These are phyloP conservation scores for Gilbertella persicaria DNA, from an alignment of 371 early-diverging fungal species.

Conservation along the genomic window DNA sequence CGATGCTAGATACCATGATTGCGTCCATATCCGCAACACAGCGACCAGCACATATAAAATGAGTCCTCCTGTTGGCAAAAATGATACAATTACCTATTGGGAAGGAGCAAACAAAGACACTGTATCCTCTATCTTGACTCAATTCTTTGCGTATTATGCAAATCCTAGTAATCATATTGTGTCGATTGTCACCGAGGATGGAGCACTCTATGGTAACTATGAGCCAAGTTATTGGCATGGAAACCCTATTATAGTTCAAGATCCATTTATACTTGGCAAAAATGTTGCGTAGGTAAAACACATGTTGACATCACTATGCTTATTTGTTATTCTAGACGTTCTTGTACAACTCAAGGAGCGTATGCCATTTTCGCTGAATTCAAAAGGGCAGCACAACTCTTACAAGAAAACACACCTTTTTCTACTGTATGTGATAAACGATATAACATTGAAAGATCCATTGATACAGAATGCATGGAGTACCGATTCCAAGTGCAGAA, in stretches of 20 bases:
- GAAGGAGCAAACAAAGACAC: slow-evolving; percentile 47
- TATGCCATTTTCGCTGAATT: slow-evolving; percentile 12
- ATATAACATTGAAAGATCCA: neutral
- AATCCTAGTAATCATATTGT: slow-evolving; percentile 40
- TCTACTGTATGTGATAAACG: slow-evolving; percentile 3
- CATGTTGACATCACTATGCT: neutral
- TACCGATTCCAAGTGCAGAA: slow-evolving; percentile 5
- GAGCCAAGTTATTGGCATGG: slow-evolving; percentile 22
- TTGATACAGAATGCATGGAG: slow-evolving; percentile 14
- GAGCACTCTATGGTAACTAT: slow-evolving; percentile 52
- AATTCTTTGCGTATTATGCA: slow-evolving; percentile 62
- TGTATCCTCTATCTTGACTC: slow-evolving; percentile 53
- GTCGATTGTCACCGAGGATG: slow-evolving; percentile 21
- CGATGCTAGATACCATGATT: slow-evolving; percentile 26
- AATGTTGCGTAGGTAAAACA: slow-evolving; percentile 18
- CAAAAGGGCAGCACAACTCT: slow-evolving; percentile 10
- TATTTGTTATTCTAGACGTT: slow-evolving; percentile 1
- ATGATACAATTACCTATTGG: slow-evolving; percentile 19
- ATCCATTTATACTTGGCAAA: slow-evolving; percentile 23
- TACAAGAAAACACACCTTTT: slow-evolving; percentile 2
- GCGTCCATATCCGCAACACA: slow-evolving; percentile 7
- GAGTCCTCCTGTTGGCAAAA: neutral
- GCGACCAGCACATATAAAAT: neutral
- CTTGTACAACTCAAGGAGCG: slow-evolving; percentile 10
- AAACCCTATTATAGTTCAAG: slow-evolving; percentile 15